These are phyloP conservation scores for Candolleomyces aberdarensis DNA, from an alignment of 768 basidiomycete genomes.

Conservation along the genomic window DNA sequence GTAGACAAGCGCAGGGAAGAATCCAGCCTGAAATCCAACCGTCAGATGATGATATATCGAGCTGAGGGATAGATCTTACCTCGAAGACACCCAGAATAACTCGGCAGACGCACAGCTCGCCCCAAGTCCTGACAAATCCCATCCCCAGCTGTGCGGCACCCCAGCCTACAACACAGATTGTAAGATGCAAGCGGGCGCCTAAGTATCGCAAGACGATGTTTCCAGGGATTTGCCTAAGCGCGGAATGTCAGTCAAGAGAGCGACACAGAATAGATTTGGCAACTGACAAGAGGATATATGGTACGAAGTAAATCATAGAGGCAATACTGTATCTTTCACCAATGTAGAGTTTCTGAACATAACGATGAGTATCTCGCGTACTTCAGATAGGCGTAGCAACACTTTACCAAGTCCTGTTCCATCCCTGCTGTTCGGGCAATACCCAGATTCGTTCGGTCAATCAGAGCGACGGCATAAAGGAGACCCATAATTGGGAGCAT, in stretches of 20 bases:
- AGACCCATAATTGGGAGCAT: slow-evolving; percentile 32
- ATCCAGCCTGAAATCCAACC: slow-evolving; percentile 22
- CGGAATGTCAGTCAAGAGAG: background rate
- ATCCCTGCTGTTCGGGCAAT: slow-evolving; percentile 35
- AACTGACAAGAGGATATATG: slow-evolving; percentile 32
- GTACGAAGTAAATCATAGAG: slow-evolving; percentile 32
- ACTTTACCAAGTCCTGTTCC: slow-evolving; percentile 27
- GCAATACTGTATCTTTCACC: slow-evolving; percentile 32
- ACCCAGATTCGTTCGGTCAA: slow-evolving; percentile 37
- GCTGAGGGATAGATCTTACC: slow-evolving; percentile 2
- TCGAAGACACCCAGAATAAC: slow-evolving; percentile 26
- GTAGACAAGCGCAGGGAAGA: slow-evolving; percentile 40
- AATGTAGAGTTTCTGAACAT: slow-evolving; percentile 23
- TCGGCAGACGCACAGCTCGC: slow-evolving; percentile 20
- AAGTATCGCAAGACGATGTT: slow-evolving; percentile 25
- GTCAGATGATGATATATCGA: too few species aligned
- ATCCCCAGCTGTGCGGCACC: slow-evolving; percentile 30
- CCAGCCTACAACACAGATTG: slow-evolving; percentile 28
- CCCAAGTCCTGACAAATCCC: slow-evolving; percentile 30
- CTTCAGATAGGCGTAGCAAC: too few species aligned
- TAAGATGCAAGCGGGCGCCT: slow-evolving; percentile 27
- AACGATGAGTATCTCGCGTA: too few species aligned
- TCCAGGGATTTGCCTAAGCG: slow-evolving; percentile 18
- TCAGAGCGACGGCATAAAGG: slow-evolving; percentile 32
- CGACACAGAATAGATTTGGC: too few species aligned